Evolutionary conservation across 495 filamentous ascomycete species (phyloP).

Genomic region (Penicillium argentinense): DNA sequence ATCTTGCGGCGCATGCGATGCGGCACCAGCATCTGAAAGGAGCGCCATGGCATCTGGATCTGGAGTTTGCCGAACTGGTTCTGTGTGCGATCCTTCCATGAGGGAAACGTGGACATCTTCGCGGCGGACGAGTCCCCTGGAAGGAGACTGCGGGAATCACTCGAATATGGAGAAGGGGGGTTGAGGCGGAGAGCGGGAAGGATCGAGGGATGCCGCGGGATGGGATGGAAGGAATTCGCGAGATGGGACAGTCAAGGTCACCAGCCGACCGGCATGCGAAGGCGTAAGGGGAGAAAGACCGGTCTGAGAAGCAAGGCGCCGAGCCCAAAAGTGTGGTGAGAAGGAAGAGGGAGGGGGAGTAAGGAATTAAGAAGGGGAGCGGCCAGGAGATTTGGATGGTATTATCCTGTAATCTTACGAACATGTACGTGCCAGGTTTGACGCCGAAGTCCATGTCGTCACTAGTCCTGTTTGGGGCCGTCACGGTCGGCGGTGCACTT

Average conservation of each 20-base stretch:
- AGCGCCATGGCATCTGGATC: slow-evolving; percentile 51
- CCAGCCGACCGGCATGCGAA: slow-evolving; percentile 31
- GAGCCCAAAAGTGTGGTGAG: slow-evolving; percentile 17
- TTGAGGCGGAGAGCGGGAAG: slow-evolving; percentile 14
- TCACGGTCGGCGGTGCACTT: background rate
- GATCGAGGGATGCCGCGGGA: slow-evolving; percentile 26
- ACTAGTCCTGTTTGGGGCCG: slow-evolving; percentile 7
- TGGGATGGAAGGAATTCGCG: slow-evolving; percentile 23
- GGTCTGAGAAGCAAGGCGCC: slow-evolving; percentile 25
- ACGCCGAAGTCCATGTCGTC: slow-evolving; percentile 26
- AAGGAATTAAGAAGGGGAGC: slow-evolving; percentile 18
- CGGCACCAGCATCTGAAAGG: slow-evolving; percentile 56
- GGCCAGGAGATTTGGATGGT: slow-evolving; percentile 12
- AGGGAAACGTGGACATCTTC: slow-evolving; percentile 44
- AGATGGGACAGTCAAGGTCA: slow-evolving; percentile 22
- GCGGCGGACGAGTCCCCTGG: slow-evolving; percentile 25
- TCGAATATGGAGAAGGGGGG: slow-evolving; percentile 15
- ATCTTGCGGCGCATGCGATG: slow-evolving; percentile 71
- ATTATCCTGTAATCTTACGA: slow-evolving; percentile 14
- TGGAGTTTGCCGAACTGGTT: slow-evolving; percentile 50
- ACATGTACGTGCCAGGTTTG: slow-evolving; percentile 9
- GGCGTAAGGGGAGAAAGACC: slow-evolving; percentile 21
- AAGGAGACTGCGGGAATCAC: slow-evolving; percentile 26
- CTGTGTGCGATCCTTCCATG: slow-evolving; percentile 53
- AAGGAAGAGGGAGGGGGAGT: slow-evolving; percentile 13